phyloP scores from a whole-genome alignment of 768 basidiomycete genomes.

The Clavaria fumosa region DNA sequence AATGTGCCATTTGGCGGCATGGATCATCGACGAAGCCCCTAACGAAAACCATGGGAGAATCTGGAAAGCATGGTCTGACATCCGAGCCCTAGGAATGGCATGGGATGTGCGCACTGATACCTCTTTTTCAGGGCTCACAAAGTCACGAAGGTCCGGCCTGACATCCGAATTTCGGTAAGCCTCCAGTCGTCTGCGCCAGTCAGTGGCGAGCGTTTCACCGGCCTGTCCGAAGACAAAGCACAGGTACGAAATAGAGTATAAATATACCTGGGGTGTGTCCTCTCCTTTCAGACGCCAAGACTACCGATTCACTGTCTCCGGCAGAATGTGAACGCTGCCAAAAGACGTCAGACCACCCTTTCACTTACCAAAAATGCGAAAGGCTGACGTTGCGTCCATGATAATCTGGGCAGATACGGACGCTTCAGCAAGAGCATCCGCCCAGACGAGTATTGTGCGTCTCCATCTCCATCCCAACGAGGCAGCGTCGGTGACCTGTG shows the following conservation, averaged over 20 bases:
- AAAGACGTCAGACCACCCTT: conserved; percentile 47
- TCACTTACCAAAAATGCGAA: no score
- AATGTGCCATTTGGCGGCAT: conserved; percentile 84
- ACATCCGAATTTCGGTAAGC: conserved; percentile 57
- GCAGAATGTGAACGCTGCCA: conserved; percentile 49
- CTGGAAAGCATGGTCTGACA: conserved; percentile 54
- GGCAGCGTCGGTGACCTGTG: no score
- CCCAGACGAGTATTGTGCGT: conserved; percentile 46
- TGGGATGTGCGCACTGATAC: not conserved
- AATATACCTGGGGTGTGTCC: conserved; percentile 59
- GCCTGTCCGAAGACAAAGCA: conserved; percentile 39
- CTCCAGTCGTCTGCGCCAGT: not conserved
- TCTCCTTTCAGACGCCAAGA: no score
- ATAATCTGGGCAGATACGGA: conserved; percentile 61
- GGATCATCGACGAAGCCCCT: conserved; percentile 59
- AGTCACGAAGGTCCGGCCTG: conserved; percentile 51
- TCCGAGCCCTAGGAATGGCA: no score
- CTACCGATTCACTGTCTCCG: no score
- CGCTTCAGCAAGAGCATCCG: conserved; percentile 60
- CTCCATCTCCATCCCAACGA: no score
- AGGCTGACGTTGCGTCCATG: no score
- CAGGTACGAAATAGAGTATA: conserved; percentile 60
- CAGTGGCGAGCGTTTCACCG: not conserved
- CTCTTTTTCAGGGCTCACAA: conserved; percentile 38
- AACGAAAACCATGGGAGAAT: conserved; percentile 59